Evolutionary conservation across 352 stramenopile genomes (phyloP).

Genomic region (Globisporangium echinulatum): DNA sequence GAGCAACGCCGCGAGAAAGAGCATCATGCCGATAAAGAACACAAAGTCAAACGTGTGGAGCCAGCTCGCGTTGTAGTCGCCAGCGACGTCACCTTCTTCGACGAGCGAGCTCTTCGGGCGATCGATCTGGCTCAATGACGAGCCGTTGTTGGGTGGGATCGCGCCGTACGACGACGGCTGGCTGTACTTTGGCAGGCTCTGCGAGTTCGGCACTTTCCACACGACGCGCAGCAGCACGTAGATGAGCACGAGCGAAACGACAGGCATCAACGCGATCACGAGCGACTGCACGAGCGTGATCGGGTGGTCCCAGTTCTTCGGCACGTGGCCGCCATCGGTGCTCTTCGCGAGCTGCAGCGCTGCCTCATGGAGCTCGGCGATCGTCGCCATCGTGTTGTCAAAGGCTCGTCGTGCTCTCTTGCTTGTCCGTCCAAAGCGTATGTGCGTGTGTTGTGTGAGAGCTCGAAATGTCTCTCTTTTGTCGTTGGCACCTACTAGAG

Average conservation of each 20-base stretch:
- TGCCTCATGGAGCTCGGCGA: background rate
- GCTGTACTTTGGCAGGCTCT: constrained; percentile 28
- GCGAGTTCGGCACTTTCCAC: constrained; percentile 41
- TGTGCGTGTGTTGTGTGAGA: too few species aligned
- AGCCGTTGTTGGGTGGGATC: constrained; percentile 19
- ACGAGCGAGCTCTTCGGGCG: constrained; percentile 42
- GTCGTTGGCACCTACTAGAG: too few species aligned
- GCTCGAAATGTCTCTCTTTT: too few species aligned
- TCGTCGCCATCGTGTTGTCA: background rate
- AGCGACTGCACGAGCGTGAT: constrained; percentile 16
- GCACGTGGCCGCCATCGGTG: constrained; percentile 1
- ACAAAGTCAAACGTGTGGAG: constrained; percentile 48
- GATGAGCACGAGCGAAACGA: constrained; percentile 41
- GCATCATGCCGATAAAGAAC: constrained; percentile 42
- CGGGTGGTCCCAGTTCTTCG: constrained; percentile 25
- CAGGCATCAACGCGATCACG: constrained; percentile 33
- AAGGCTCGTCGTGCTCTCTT: background rate
- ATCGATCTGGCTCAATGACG: constrained; percentile 23
- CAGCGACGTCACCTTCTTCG: constrained; percentile 43
- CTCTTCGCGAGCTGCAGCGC: background rate
- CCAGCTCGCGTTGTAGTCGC: constrained; percentile 51
- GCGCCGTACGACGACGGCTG: constrained; percentile 33
- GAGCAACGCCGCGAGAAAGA: constrained; percentile 34
- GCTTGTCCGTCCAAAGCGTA: background rate
- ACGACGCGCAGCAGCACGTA: constrained; percentile 63